Evolutionary conservation across 495 filamentous ascomycete genomes (phyloP).

Genomic region (Hyaloscypha finlandica): DNA sequence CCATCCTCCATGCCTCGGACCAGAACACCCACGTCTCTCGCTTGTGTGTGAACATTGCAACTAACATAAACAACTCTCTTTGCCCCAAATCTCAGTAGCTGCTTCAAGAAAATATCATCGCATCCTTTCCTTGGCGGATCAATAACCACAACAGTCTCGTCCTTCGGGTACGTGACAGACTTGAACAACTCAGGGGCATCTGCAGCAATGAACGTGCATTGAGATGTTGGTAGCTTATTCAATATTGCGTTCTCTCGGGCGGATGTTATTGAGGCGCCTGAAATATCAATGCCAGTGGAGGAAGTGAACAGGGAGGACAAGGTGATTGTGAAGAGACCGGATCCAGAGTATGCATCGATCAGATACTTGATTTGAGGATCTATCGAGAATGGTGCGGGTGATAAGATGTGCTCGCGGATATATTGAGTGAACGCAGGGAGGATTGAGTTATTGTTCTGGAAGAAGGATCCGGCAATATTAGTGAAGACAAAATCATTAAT

Average conservation of each 20-base stretch:
- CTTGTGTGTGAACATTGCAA: slow-evolving; percentile 98
- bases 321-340: slow-evolving; percentile 94
- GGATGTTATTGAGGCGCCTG: slow-evolving; percentile 68
- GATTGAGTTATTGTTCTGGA: slow-evolving; percentile 99
- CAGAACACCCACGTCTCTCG: slow-evolving; percentile 83
- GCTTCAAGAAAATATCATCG: slow-evolving; percentile 77
- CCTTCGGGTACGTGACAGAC: slow-evolving; percentile 64
- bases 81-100: slow-evolving; percentile 76
- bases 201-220: slow-evolving; percentile 77
- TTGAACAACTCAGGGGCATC: slow-evolving; percentile 84
- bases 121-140: slow-evolving; percentile 96
- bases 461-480: slow-evolving; percentile 91
- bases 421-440: slow-evolving; percentile 87
- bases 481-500: slow-evolving; percentile 81
- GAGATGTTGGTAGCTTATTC: slow-evolving; percentile 63
- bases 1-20: slow-evolving; percentile 47
- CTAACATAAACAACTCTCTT: slow-evolving; percentile 87
- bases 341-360: slow-evolving; percentile 96
- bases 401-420: slow-evolving; percentile 79
- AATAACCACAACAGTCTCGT: slow-evolving; percentile 86
- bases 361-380: slow-evolving; percentile 69
- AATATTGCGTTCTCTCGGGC: slow-evolving; percentile 74
- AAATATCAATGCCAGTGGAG: slow-evolving; percentile 55
- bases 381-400: slow-evolving; percentile 36
- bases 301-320: slow-evolving; percentile 77